Conservation (phyloP, 768 basidiomycete genomes). For the Ephemerocybe angulata region DNA sequence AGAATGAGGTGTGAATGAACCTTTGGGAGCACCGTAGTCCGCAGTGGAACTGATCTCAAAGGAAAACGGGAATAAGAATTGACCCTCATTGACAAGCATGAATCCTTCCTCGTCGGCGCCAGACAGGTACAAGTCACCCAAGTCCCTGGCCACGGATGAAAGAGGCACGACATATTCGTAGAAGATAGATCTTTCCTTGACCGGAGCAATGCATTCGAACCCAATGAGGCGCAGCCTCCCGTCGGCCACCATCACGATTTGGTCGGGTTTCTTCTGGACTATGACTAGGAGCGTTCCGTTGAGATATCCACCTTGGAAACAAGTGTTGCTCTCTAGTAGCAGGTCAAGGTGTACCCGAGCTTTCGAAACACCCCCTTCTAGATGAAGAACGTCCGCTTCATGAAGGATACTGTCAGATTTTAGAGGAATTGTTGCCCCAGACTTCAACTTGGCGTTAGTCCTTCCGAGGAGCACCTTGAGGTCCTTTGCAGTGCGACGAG, state of each 20-base stretch:
- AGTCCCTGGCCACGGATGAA: conserved; percentile 44
- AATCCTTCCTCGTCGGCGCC: conserved; percentile 59
- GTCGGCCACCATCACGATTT: conserved; percentile 60
- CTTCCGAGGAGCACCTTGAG: conserved; percentile 64
- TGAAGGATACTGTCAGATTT: conserved; percentile 16
- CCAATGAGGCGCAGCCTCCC: conserved; percentile 82
- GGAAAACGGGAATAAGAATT: conserved; percentile 68
- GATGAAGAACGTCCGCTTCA: conserved; percentile 28
- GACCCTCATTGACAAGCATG: conserved; percentile 57
- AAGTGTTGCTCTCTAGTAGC: conserved; percentile 65
- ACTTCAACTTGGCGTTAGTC: conserved; percentile 50
- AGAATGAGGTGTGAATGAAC: conserved; percentile 49
- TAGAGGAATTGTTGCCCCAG: conserved; percentile 45
- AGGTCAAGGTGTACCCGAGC: conserved; percentile 83
- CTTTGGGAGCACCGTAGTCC: conserved; percentile 52
- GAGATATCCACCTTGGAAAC: conserved; percentile 76
- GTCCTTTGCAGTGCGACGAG: conserved; percentile 50
- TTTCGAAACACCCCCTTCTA: conserved; percentile 71
- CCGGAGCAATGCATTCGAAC: conserved; percentile 64
- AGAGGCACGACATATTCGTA: conserved; percentile 68
- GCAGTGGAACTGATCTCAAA: conserved; percentile 61
- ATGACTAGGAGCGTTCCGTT: conserved; percentile 66
- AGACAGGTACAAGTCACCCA: conserved; percentile 41
- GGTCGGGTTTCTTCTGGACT: conserved; percentile 51
- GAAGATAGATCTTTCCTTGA: conserved; percentile 69